Percentiles rank a stretch among this genome's conserved stretches.
Conservation (phyloP, 176 grass and related monocot genomes). For the Leersia perrieri region DNA sequence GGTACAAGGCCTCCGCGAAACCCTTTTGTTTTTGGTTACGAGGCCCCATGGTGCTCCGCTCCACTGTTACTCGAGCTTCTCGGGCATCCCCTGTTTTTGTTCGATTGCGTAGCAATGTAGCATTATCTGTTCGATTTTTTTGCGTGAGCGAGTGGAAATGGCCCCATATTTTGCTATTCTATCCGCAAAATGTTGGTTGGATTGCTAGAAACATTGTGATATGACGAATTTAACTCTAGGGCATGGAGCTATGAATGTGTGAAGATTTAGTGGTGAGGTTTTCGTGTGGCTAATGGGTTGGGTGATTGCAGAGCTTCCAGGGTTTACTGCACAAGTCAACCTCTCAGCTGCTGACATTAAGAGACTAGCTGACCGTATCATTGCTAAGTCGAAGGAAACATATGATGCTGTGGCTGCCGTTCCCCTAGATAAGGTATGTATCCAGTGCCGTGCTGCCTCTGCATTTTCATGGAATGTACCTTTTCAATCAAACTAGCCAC, state of each 20-base stretch:
- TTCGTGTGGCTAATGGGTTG: slow-evolving; percentile 3
- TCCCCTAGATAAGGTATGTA: slow-evolving; percentile 80
- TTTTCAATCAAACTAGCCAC: not conserved
- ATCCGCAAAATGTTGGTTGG: not conserved
- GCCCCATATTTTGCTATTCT: not conserved
- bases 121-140: not conserved
- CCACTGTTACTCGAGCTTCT: not conserved
- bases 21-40: not conserved
- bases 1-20: slow-evolving; percentile 39
- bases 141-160: not conserved
- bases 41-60: not conserved
- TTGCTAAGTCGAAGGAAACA: slow-evolving; percentile 75
- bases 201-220: not conserved
- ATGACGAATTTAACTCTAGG: not conserved
- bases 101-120: slow-evolving; percentile 22
- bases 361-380: slow-evolving; percentile 60
- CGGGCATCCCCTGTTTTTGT: not conserved
- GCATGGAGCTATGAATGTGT: not conserved
- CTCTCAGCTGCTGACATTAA: slow-evolving; percentile 71
- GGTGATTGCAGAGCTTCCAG: slow-evolving; percentile 60
- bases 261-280: not conserved
- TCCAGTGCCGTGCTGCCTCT: not conserved
- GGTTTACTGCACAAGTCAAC: slow-evolving; percentile 60
- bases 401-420: slow-evolving; percentile 78
- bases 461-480: slow-evolving; percentile 17